These are phyloP conservation scores for Kuraishia piskuri DNA, from an alignment of 805 yeast genomes.

Conservation along the genomic window DNA sequence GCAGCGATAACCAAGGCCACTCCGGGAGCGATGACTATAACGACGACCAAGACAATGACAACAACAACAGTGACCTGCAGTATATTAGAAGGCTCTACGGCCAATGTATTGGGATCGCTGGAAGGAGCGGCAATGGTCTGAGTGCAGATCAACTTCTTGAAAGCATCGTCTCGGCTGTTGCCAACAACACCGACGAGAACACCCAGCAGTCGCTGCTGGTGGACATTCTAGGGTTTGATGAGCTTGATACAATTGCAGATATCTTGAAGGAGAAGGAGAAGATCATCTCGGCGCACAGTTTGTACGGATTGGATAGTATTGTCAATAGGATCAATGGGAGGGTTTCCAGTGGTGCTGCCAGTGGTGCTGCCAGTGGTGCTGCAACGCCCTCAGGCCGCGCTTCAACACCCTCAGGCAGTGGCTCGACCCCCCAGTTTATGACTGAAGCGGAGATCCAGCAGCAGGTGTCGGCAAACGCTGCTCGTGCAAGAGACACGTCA, in stretches of 20 bases:
- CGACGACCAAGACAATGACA: conserved; percentile 5
- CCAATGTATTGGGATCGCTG: conserved; percentile 25
- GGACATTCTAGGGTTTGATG: conserved; percentile 80
- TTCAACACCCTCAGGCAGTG: conserved; percentile 1
- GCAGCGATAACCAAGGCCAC: not conserved
- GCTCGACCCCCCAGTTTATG: conserved; percentile 24
- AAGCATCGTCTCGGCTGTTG: conserved; percentile 15
- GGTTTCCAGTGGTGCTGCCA: not conserved
- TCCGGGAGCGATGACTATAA: not conserved
- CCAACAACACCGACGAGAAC: conserved; percentile 28
- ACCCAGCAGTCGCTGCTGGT: conserved; percentile 64
- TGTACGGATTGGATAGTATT: not conserved
- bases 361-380: conserved; percentile 1
- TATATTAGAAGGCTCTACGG: conserved; percentile 4
- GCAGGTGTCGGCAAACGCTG: conserved; percentile 41
- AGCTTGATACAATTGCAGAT: conserved; percentile 68
- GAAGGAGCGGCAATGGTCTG: conserved; percentile 22
- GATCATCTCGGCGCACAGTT: conserved; percentile 9
- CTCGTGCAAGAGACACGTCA: conserved; percentile 37
- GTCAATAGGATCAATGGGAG: not conserved
- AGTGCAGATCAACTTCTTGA: conserved; percentile 22
- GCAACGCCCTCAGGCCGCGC: conserved; percentile 2
- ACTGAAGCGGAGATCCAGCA: conserved; percentile 48
- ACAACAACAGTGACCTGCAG: conserved; percentile 15
- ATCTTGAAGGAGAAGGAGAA: conserved; percentile 39